Percentiles rank a stretch among this genome's conserved stretches.
phyloP scores from a whole-genome alignment of 2,329 filamentous ascomycete genomes.

The Aureobasidium mangrovei region DNA sequence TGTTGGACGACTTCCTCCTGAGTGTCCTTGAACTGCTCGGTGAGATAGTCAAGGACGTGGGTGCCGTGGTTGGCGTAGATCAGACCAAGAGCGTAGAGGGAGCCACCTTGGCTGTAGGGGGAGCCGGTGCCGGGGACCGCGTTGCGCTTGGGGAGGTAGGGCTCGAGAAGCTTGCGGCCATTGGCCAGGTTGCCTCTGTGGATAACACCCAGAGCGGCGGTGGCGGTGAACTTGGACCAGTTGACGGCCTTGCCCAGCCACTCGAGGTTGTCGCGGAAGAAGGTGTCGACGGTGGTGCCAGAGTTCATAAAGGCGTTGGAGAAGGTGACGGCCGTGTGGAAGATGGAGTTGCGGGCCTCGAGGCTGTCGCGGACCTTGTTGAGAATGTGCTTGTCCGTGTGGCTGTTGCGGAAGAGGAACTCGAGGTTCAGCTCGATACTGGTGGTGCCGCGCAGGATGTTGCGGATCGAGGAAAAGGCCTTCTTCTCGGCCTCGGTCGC shows the following conservation, averaged over 20 bases:
- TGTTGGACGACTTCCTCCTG: slow-evolving; percentile 94
- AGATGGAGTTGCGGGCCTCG: slow-evolving; percentile 94
- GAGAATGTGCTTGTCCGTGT: slow-evolving; percentile 80
- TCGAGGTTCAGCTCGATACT: slow-evolving; percentile 92
- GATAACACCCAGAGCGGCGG: slow-evolving; percentile 90
- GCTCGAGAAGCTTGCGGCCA: slow-evolving; percentile 84
- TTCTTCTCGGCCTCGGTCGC: slow-evolving; percentile 43
- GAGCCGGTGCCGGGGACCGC: slow-evolving; percentile 66
- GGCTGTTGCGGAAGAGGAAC: slow-evolving; percentile 93
- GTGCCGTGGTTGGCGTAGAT: slow-evolving; percentile 98
- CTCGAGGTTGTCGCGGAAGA: slow-evolving; percentile 95
- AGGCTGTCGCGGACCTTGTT: slow-evolving; percentile 96
- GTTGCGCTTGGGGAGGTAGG: slow-evolving; percentile 76
- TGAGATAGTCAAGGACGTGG: slow-evolving; percentile 73
- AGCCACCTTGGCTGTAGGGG: slow-evolving; percentile 91
- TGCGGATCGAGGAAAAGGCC: slow-evolving; percentile 48
- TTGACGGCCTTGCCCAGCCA: slow-evolving; percentile 98
- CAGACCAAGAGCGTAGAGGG: slow-evolving; percentile 86
- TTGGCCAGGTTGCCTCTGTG: slow-evolving; percentile 92
- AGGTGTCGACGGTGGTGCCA: slow-evolving; percentile 94
- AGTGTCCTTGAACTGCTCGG: slow-evolving; percentile 63
- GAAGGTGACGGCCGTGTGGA: slow-evolving; percentile 94
- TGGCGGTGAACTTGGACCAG: slow-evolving; percentile 99
- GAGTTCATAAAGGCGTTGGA: slow-evolving; percentile 99
- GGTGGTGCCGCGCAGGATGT: slow-evolving; percentile 76